These are phyloP conservation scores for Candolleomyces eurysporus DNA, from an alignment of 768 basidiomycete species.

Conservation along the genomic window DNA sequence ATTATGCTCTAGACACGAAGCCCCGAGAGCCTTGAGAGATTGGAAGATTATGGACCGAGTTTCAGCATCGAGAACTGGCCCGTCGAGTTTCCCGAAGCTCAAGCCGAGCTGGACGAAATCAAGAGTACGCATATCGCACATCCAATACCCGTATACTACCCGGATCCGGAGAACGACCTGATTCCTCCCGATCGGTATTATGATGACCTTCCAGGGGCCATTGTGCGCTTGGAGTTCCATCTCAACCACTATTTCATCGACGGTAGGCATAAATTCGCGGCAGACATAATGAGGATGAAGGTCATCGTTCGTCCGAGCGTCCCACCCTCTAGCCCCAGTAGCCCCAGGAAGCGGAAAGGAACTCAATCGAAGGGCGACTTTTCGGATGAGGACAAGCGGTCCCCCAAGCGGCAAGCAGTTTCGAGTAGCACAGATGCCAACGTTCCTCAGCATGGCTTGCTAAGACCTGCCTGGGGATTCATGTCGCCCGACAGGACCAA, in stretches of 20 bases:
- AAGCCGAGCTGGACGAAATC: background rate
- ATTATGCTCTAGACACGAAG: background rate
- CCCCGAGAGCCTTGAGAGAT: background rate
- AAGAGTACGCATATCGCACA: background rate
- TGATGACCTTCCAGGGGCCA: background rate
- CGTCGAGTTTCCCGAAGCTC: background rate
- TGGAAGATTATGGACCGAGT: background rate
- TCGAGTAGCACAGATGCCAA: no score
- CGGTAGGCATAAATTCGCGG: background rate
- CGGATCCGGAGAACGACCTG: background rate
- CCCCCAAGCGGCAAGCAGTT: no score
- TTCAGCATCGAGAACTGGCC: background rate
- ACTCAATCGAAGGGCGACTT: no score
- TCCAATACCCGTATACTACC: background rate
- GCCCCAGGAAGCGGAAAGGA: no score
- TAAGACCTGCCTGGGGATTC: no score
- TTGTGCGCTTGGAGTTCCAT: background rate
- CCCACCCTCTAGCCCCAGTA: no score
- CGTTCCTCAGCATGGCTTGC: no score
- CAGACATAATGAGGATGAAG: background rate
- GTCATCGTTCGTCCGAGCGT: background rate
- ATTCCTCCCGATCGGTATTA: background rate
- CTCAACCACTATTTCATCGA: background rate
- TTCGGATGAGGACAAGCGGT: no score
- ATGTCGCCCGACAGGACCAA: no score